These are phyloP conservation scores for Russula earlei DNA, from an alignment of 768 basidiomycete genomes.

Conservation along the genomic window DNA sequence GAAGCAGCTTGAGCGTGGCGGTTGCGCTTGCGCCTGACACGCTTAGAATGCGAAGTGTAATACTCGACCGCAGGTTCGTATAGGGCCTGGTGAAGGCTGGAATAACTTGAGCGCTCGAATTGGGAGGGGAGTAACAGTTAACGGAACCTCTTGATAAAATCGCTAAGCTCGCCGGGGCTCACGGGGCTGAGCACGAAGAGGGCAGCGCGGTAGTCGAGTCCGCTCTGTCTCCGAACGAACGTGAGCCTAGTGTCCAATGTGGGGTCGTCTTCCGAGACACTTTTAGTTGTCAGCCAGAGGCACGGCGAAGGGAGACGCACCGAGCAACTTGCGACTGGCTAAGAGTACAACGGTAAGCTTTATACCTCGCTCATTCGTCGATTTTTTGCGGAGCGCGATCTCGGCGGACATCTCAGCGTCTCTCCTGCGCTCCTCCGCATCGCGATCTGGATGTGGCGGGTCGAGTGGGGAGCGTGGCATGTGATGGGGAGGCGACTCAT, in stretches of 20 bases:
- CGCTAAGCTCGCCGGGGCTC: constrained; percentile 69
- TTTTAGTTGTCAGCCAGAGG: background rate
- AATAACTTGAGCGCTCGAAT: constrained; percentile 1
- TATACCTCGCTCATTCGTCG: constrained; percentile 74
- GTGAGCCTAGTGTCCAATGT: constrained; percentile 75
- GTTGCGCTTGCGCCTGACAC: constrained; percentile 83
- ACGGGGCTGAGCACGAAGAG: constrained; percentile 95
- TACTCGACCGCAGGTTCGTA: constrained; percentile 88
- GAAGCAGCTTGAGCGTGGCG: constrained; percentile 56
- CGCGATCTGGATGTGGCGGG: constrained; percentile 39
- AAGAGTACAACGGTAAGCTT: constrained; percentile 92
- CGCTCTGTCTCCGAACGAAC: constrained; percentile 78
- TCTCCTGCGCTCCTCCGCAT: constrained; percentile 56
- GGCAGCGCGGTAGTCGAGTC: constrained; percentile 84
- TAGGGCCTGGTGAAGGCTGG: constrained; percentile 78
- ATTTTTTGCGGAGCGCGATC: constrained; percentile 70
- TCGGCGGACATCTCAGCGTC: constrained; percentile 76
- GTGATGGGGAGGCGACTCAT: constrained; percentile 44
- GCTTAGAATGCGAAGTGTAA: constrained; percentile 87
- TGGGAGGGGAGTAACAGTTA: background rate
- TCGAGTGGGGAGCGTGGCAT: constrained; percentile 46
- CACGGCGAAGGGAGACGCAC: constrained; percentile 33
- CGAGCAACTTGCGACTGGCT: constrained; percentile 80
- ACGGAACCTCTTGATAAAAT: constrained; percentile 77
- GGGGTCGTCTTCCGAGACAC: constrained; percentile 57